These are phyloP conservation scores for Agrocybe pediades DNA, from an alignment of 768 basidiomycete genomes.

Conservation along the genomic window DNA sequence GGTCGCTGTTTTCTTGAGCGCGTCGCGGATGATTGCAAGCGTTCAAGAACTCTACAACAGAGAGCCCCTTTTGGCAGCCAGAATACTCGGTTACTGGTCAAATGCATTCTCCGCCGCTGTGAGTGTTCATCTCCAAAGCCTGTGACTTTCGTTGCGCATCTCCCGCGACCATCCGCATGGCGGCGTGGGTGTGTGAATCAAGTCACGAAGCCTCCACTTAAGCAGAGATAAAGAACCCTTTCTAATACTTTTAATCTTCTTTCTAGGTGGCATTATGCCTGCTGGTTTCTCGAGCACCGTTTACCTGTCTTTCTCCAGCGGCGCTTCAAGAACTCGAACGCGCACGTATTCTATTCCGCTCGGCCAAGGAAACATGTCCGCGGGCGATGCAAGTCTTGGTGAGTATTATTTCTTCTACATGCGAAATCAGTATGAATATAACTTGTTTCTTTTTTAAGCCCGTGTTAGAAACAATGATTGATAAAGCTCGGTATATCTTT, in stretches of 20 bases:
- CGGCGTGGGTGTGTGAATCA: conserved; percentile 20
- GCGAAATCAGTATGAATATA: conserved; percentile 1
- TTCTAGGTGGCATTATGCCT: conserved; percentile 51
- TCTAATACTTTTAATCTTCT: conserved; percentile 6
- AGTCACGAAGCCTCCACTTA: conserved; percentile 1
- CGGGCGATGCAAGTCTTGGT: conserved; percentile 48
- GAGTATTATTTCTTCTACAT: conserved; percentile 22
- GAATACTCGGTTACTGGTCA: conserved; percentile 55
- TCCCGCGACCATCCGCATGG: conserved; percentile 9
- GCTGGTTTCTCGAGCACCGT: conserved; percentile 66
- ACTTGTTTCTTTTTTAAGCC: conserved; percentile 31
- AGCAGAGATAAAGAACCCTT: too few species aligned
- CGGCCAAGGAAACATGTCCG: conserved; percentile 46
- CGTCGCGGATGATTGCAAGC: conserved; percentile 63
- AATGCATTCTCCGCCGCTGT: conserved; percentile 57
- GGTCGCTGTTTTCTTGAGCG: conserved; percentile 66
- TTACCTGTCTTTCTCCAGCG: conserved; percentile 61
- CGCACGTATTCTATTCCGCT: conserved; percentile 44
- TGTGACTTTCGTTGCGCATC: conserved; percentile 4
- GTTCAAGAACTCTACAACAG: conserved; percentile 56
- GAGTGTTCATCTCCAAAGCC: conserved; percentile 20
- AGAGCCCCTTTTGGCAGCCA: conserved; percentile 60
- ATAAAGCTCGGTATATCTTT: conserved; percentile 52
- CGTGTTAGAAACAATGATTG: conserved; percentile 50
- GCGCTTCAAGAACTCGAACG: conserved; percentile 64